Conservation (phyloP, 2,329 filamentous ascomycete species). For the Nothomitra cinnamomea region DNA sequence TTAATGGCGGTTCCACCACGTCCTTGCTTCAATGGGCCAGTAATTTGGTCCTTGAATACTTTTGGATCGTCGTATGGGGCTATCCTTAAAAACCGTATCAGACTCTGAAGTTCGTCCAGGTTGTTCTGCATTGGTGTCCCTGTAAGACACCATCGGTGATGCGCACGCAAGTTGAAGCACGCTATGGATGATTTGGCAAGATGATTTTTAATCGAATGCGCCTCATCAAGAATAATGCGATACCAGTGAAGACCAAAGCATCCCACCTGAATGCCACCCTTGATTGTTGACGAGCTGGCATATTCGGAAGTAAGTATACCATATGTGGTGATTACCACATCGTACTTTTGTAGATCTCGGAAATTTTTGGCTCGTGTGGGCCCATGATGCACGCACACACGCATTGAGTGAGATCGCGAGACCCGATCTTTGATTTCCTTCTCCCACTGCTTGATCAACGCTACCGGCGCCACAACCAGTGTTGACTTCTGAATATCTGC, state of each 20-base stretch:
- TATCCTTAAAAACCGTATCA: conserved; percentile 85
- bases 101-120: conserved; percentile 82
- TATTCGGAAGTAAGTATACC: conserved; percentile 90
- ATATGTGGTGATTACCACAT: conserved; percentile 95
- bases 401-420: conserved; percentile 47
- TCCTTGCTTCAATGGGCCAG: conserved; percentile 73
- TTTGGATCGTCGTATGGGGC: conserved; percentile 75
- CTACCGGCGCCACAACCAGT: conserved; percentile 80
- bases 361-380: conserved; percentile 65
- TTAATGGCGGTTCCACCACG: conserved; percentile 78
- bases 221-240: conserved; percentile 86
- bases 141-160: conserved; percentile 91
- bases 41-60: conserved; percentile 85
- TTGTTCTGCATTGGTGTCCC: conserved; percentile 98
- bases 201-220: conserved; percentile 95
- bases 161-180: conserved; percentile 65
- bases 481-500: conserved; percentile 54
- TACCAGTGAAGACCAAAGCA: conserved; percentile 93
- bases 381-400: conserved; percentile 83
- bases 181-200: conserved; percentile 92
- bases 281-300: conserved; percentile 45
- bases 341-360: conserved; percentile 63
- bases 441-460: conserved; percentile 95
- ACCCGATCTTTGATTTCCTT: conserved; percentile 78
- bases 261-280: conserved; percentile 50